Base-by-base conservation (phyloP, 768 basidiomycete species). In the Macrolepiota dolichaula region DNA sequence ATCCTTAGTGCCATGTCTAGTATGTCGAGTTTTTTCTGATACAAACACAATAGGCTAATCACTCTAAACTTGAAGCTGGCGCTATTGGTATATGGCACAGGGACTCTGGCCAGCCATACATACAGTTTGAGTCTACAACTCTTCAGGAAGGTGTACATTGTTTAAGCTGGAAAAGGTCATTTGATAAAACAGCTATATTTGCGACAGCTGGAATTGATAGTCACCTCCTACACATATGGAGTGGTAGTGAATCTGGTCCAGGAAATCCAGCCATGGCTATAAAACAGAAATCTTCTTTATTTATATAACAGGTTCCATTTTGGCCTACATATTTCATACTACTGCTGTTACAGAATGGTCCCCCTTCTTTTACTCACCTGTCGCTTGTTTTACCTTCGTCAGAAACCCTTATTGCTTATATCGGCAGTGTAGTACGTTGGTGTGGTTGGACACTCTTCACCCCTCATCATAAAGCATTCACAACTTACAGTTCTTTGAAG, bases 81-180 rank as follows among this genome's bases (percentile, higher is more conserved):
- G 49, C 58, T 6, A 40, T 59, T 44, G 58, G 46, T 44, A 44
- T 59, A n/a, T 59, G 58, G 58, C 50, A 40, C 12, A 40, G 58
- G 22, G 51, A 53, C 11, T 59, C 58, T 19, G 51, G 58, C 19
- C 17, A 11, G 19, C 58, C 51, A 4, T 10, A 44, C 22, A n/a
- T 53, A 15, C 58, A 40, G 40, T 59, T 59, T 24, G 51, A 59
- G 51, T 10, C 38, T 1, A 38, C 32, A 17, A 35, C 53, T 5
- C 35, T 53, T 9, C 25, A 46, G 15, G 58, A 59, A 19, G 40
- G 58, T 12, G 27, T 59, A 6, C 37, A 27, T 10, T 59, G 40
- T 22, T 53, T 59, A 1, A 59, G 58, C 29, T 59, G 58, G 58
- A 59, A 42, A n/a, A 52, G 7, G 27, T 52, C 58, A 44, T 3